Evolutionary conservation across 805 yeast species (phyloP), one percentile per base, ranked within the genome.

Genomic region (Wickerhamiella australiensis): DNA sequence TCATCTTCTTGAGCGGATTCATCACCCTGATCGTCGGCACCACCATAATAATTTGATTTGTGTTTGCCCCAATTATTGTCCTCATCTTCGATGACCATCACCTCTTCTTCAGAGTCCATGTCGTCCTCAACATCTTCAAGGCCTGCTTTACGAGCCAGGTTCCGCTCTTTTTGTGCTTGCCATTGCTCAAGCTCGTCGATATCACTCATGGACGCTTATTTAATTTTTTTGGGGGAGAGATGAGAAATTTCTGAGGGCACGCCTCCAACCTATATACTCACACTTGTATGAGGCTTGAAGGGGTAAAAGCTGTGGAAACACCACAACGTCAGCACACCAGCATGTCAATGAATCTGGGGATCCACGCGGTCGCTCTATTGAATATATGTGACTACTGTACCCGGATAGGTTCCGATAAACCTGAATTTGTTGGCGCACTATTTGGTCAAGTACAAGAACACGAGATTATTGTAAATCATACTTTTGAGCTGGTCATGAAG

Each of bases 1-100:
- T 87, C 80, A 54, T 77, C 79, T 54, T 77, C 79, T 4, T 85
- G 83, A 27, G 78, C 80, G 49, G 79, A 94, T 27, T 81, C 90
- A 55, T 84, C 94, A 64, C 73, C 85, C 56, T 67, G 73, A 15
- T 73, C 76, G 41, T 61, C 68, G 25, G 61, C 71, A 8, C 66
- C 69, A 42, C 58, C 62, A 21, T 61, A 61, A 50, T 69, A 47
- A 65, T 64, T 76, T 68, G 63, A 73, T 52, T 70, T 66, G n/a
- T 71, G 66, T 0, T 68, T 57, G 44, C 76, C 76, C 73, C 74
- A 68, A 21, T 65, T 33, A 61, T 58, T 63, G 37, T 59, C 63
- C 25, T 68, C 76, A 21, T 69, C 71, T 21, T 64, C 67, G 15
- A 68, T 57, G 17, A 66, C 68, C 42, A 73, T 64, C 56, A 78